Conservation (phyloP, 75 land plant genomes). For the Adiantum capillusveneris region DNA sequence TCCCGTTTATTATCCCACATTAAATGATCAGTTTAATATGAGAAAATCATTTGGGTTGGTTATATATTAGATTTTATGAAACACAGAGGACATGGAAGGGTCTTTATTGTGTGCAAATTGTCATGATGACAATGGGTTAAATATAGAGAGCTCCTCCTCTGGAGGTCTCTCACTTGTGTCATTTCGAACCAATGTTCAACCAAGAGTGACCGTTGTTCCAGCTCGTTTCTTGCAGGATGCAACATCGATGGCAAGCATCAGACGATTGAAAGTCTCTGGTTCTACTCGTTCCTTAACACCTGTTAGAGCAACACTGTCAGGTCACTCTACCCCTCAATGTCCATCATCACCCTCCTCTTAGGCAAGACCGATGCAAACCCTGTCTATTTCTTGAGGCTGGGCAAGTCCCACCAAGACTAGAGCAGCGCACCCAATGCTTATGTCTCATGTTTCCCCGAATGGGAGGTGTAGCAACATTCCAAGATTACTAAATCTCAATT, state of each 20-base stretch:
- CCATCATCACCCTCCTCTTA: conserved; percentile 17
- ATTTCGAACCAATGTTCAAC: background rate
- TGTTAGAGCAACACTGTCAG: conserved; percentile 13
- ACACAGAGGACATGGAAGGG: too few relatives aligned
- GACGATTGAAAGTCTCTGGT: conserved; percentile 1
- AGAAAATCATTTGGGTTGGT: too few relatives aligned
- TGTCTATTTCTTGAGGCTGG: conserved; percentile 14
- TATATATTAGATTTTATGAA: too few relatives aligned
- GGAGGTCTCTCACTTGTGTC: conserved; percentile 8
- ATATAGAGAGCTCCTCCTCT: conserved; percentile 27
- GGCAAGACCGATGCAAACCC: conserved; percentile 3
- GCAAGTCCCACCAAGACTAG: conserved; percentile 24
- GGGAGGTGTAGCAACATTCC: conserved; percentile 1
- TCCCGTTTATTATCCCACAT: too few relatives aligned
- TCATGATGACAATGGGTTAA: conserved; percentile 19
- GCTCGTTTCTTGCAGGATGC: conserved; percentile 34
- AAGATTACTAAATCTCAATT: conserved; percentile 10
- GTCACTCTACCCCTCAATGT: conserved; percentile 9
- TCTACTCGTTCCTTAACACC: conserved; percentile 22
- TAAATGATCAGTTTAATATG: too few relatives aligned
- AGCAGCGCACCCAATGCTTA: conserved; percentile 6
- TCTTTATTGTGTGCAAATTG: too few relatives aligned
- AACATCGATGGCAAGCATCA: conserved; percentile 9
- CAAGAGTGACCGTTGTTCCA: conserved; percentile 29
- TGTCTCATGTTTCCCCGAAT: conserved; percentile 5